These are phyloP conservation scores for Cryptococcus floricola DNA, from an alignment of 1,284 basidiomycete species.

Conservation along the genomic window DNA sequence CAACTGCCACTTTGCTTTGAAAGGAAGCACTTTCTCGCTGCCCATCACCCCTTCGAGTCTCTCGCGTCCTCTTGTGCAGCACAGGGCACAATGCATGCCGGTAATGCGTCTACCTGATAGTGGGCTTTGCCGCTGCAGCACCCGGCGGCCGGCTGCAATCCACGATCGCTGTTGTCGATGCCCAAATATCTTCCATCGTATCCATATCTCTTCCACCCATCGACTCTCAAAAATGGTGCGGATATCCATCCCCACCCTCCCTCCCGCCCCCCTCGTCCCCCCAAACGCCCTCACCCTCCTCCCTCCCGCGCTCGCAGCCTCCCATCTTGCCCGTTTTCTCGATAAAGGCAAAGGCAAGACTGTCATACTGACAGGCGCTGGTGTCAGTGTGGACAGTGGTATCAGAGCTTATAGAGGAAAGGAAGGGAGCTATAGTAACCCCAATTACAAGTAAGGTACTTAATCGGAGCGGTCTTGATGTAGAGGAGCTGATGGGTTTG, in stretches of 20 bases:
- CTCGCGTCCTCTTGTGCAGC: too few relatives aligned
- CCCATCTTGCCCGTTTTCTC: slow-evolving; percentile 66
- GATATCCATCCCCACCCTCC: slow-evolving; percentile 74
- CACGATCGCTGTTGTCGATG: too few relatives aligned
- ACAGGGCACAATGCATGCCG: too few relatives aligned
- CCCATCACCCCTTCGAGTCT: too few relatives aligned
- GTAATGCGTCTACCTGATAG: too few relatives aligned
- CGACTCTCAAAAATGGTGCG: slow-evolving; percentile 43
- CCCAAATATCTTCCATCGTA: too few relatives aligned
- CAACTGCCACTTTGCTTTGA: too few relatives aligned
- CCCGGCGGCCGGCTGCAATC: too few relatives aligned
- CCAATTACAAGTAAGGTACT: slow-evolving; percentile 73
- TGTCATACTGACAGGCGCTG: slow-evolving; percentile 77
- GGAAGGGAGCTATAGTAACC: slow-evolving; percentile 82
- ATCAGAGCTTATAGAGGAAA: slow-evolving; percentile 81
- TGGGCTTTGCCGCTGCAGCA: too few relatives aligned
- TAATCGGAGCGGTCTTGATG: background rate
- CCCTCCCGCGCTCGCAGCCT: slow-evolving; percentile 56
- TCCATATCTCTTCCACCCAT: too few relatives aligned
- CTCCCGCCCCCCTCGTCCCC: slow-evolving; percentile 54
- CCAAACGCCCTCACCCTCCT: slow-evolving; percentile 50
- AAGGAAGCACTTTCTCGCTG: too few relatives aligned
- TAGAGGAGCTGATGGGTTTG: background rate
- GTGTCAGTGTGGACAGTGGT: slow-evolving; percentile 87
- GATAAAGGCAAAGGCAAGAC: slow-evolving; percentile 59